Evolutionary conservation across 768 basidiomycete genomes (phyloP), one percentile per base, ranked within the genome.

Genomic region (Tylopilus sp.): DNA sequence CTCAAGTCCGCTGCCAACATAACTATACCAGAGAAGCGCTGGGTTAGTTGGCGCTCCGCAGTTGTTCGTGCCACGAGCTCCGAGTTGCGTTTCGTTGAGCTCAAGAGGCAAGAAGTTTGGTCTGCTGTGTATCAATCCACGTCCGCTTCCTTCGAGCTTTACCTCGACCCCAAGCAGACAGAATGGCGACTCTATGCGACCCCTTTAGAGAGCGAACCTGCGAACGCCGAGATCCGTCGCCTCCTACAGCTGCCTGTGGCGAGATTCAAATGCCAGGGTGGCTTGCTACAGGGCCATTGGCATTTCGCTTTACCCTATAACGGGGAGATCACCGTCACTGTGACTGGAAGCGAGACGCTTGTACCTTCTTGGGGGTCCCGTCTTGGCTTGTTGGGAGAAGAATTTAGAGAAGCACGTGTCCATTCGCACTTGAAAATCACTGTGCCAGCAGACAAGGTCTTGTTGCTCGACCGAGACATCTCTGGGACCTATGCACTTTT

Each of bases 101-200:
- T 89, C 36, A 92, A 89, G 67, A 85, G 95, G 26, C 92, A 95
- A 66, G 86, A 89, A 53, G 81, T 86, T 28, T 98, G 95, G 95
- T 82, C 80, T 21, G 90, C 80, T 1, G 72, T 84, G 18, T 97
- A 88, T 69, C 81, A 83, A 57, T 88, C 90, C 0, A 73, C 86
- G 0, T 66, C 75, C 3, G 93, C 86, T 10, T 73, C 69, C 2
- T 78, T 95, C 40, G 89, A 95, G 62, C 77, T 97, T 15, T 77
- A 81, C 47, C 75, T 98, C 12, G 82, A 92, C 62, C 82, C 81
- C 33, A 78, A 79, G 61, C 83, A 83, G 52, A 82, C 88, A 2
- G 89, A 95, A 67, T 97, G 94, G 95, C 80, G 88, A 12, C 70
- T 98, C 12, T 95, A 83, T 52, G 91, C 81, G 21, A 76, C 80